Percentiles rank a stretch among this genome's conserved stretches.
Conservation (phyloP, 805 yeast genomes). For the Teunomyces aglyptinius region DNA sequence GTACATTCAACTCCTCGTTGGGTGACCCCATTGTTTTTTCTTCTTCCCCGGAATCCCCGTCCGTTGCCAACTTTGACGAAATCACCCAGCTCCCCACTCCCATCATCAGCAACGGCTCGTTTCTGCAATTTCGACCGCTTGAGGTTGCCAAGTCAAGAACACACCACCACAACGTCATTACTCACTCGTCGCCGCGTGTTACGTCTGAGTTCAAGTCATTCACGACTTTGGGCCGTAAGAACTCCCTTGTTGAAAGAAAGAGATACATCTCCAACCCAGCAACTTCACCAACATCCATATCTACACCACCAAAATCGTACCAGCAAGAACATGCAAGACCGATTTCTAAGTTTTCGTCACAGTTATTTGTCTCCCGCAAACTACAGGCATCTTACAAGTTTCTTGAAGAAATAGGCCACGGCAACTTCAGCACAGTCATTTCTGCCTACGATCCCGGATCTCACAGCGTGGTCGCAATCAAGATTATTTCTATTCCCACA, state of each 20-base stretch:
- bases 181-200: slow-evolving; percentile 19
- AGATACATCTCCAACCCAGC: slow-evolving; percentile 25
- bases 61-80: slow-evolving; percentile 22
- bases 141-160: slow-evolving; percentile 7
- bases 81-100: slow-evolving; percentile 50
- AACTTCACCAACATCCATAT: slow-evolving; percentile 5
- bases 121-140: slow-evolving; percentile 3
- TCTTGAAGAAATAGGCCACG: slow-evolving; percentile 54
- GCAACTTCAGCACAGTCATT: slow-evolving; percentile 67
- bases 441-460: slow-evolving; percentile 33
- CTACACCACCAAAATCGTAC: slow-evolving; percentile 3
- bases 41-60: slow-evolving; percentile 11
- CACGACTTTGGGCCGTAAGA: slow-evolving; percentile 16
- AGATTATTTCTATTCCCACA: slow-evolving; percentile 49
- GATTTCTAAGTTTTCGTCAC: slow-evolving; percentile 3
- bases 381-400: slow-evolving; percentile 10
- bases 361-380: slow-evolving; percentile 11
- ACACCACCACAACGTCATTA: neutral
- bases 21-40: slow-evolving; percentile 8
- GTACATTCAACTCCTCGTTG: neutral
- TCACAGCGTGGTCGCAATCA: slow-evolving; percentile 57
- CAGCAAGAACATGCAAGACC: neutral
- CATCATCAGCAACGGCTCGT: slow-evolving; percentile 14
- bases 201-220: slow-evolving; percentile 38
- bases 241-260: slow-evolving; percentile 16